phyloP scores from a whole-genome alignment of 345 rosid genomes.

The Eucalyptus brandiana region DNA sequence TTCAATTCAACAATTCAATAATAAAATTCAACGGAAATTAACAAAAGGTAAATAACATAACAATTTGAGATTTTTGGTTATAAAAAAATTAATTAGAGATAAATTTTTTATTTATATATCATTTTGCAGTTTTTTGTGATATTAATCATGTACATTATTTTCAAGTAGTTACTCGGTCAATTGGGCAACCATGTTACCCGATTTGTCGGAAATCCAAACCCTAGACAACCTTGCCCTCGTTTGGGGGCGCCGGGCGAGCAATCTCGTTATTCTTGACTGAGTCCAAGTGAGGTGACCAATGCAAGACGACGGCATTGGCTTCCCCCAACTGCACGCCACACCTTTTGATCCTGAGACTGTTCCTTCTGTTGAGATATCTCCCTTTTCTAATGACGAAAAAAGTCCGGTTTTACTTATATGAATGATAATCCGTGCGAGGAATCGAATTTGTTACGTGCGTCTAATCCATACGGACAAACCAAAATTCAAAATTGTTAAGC shows the following conservation, averaged over 20 bases:
- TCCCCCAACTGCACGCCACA: neutral
- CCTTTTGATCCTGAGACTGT: neutral
- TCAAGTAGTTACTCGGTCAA: too few species aligned
- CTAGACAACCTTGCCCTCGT: neutral
- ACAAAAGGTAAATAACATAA: too few species aligned
- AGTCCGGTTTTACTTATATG: neutral
- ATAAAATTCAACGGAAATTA: too few species aligned
- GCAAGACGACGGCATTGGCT: neutral
- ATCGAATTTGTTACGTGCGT: neutral
- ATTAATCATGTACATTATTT: too few species aligned
- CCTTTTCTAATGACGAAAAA: neutral
- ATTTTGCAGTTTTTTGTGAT: too few species aligned
- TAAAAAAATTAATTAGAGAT: too few species aligned
- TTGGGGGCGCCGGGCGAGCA: neutral
- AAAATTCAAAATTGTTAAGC: neutral
- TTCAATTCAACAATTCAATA: too few species aligned
- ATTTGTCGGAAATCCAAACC: neutral
- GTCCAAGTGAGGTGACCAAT: neutral
- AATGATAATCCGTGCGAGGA: neutral
- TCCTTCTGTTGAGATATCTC: neutral
- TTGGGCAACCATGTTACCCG: neutral
- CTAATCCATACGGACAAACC: neutral
- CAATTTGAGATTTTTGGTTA: too few species aligned
- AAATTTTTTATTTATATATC: too few species aligned
- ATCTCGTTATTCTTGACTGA: neutral